Base-by-base conservation (phyloP, 179 eudicot species). In the Beta macrorhiza region DNA sequence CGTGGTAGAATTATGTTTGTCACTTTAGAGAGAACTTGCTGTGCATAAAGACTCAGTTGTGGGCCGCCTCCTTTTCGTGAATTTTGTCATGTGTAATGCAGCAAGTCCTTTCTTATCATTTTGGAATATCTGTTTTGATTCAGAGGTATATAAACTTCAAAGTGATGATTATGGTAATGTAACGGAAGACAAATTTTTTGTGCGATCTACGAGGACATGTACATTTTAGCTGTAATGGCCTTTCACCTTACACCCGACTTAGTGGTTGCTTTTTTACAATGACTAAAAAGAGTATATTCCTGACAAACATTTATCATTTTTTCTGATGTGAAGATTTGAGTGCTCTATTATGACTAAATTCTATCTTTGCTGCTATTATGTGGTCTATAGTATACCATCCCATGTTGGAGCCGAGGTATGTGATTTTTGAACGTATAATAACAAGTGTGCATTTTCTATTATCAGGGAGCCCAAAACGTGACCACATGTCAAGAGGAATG, bases 381-480 rank as follows among this genome's bases (percentile, higher is more conserved):
- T 29, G 32, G 32, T 29, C 32, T 29, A 29, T 29, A 29, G 32
- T 29, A 29, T 29, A 29, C 32, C 32, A 29, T 29, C 32, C 32
- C 32, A 29, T 29, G 32, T 29, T 29, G 32, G 32, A 29, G 32
- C 32, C 0, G 44, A 74, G 65, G 11, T 64, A 29, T 79, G 69
- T 58, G 76, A 72, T 51, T 51, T 78, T 67, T 85, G 53, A 72
- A 71, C 52, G 69, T 74, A 72, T 57, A 65, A 17, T 63, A 0
- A 10, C 20, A 17, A 12, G 32, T 75, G 75, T 47, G 78, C 67
- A 77, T 37, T 72, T 32, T 67, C 55, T 67, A 56, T 78, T 80
- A 83, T 70, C 85, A 94, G 96, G 88, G 56, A 90, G 89, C 74
- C 90, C 89, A 37, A 84, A 25, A 57, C 87, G 79, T 79, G 89